Conservation (phyloP, 2,329 filamentous ascomycete species). For the Microcyclospora pomicola region DNA sequence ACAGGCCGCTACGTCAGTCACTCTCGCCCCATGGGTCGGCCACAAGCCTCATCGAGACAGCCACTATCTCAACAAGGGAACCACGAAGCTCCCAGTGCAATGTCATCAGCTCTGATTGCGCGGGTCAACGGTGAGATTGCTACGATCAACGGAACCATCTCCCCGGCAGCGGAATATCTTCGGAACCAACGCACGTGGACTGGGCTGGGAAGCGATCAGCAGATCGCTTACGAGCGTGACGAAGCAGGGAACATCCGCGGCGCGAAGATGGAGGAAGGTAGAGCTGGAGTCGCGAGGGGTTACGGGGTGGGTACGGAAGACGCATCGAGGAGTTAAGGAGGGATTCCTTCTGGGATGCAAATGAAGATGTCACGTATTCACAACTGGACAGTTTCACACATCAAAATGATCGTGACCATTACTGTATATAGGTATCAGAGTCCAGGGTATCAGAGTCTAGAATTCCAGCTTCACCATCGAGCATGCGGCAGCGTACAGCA, state of each 20-base stretch:
- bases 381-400: too few species aligned
- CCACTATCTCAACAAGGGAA: not conserved
- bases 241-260: conserved; percentile 37
- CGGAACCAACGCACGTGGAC: conserved; percentile 77
- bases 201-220: conserved; percentile 78
- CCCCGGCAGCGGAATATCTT: conserved; percentile 80
- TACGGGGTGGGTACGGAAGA: conserved; percentile 53
- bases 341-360: too few species aligned
- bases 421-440: too few species aligned
- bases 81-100: not conserved
- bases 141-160: conserved; percentile 71
- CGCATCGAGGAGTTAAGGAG: too few species aligned
- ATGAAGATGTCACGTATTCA: too few species aligned
- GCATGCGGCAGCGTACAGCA: too few species aligned
- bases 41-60: not conserved
- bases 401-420: too few species aligned
- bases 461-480: too few species aligned
- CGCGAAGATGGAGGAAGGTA: conserved; percentile 67
- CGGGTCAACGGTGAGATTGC: conserved; percentile 58
- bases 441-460: too few species aligned
- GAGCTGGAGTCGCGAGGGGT: conserved; percentile 75
- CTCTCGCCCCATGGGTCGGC: conserved; percentile 53
- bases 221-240: conserved; percentile 45
- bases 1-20: conserved; percentile 72
- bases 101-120: conserved; percentile 44